Base-by-base conservation (phyloP, 495 filamentous ascomycete species). In the Articulospora tetracladia region DNA sequence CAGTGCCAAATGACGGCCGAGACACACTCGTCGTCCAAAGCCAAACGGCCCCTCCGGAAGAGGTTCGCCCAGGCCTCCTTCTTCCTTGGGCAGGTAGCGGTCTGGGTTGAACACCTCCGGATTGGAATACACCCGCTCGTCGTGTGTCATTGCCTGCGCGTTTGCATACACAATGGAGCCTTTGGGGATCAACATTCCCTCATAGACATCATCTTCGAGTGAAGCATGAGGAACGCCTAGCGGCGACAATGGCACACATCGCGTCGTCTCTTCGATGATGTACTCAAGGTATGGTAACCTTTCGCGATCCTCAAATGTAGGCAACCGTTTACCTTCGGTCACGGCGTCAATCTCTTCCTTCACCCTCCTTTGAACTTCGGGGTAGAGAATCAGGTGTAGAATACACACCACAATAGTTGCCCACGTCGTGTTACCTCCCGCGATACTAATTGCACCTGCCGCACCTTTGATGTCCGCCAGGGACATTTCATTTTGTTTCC, bases 41-140 rank as follows among this genome's bases (percentile, higher is more conserved):
- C 81, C 81, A 67, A 82, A 84, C 1, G 75, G 77, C 0, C 77
- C 79, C 19, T 77, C 68, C 0, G 76, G 76, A 15, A 80, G 60
- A 3, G 78, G 77, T 57, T 83, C 79, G 0, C 74, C 81, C 19
- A 65, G 68, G 0, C 79, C 80, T 0, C 80, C 79, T 46, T 79
- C 65, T 12, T 70, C 68, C 20, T 65, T 62, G 0, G 75, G 65
- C 17, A 76, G 63, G 34, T 77, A 83, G 41, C 77, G 63, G 41
- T 81, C 77, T 0, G 79, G 77, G 48, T 73, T 70, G 54, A 80
- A 81, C 0, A 57, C 55, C 19, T 73, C 70, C 13, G 77, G 76
- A 12, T 76, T 68, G 4, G 53, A 49, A 30, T 82, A 80, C 0
- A 73, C 66, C 3, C 20, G 36, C 41, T 69, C 68, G 53, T 81